Evolutionary conservation across 2,329 filamentous ascomycete genomes (phyloP).

Genomic region (Catunica adiposa): DNA sequence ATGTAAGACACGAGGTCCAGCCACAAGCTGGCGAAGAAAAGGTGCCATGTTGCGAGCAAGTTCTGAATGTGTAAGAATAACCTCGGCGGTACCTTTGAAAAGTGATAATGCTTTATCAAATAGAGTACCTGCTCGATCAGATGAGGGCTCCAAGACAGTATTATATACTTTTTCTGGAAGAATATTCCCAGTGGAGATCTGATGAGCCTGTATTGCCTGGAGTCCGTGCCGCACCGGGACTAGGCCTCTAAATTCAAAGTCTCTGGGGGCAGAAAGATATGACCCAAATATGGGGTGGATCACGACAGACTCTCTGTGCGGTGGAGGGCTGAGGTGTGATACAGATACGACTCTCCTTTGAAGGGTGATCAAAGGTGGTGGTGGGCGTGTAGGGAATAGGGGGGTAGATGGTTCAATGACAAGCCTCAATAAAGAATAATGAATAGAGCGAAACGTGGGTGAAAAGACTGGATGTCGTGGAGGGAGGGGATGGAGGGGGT

Average conservation of each 20-base stretch:
- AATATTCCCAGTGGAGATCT: not conserved
- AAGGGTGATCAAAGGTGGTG: not conserved
- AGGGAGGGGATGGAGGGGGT: no score
- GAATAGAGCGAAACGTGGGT: no score
- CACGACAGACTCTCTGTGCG: not conserved
- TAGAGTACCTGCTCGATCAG: not conserved
- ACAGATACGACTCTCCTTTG: not conserved
- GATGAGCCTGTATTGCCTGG: not conserved
- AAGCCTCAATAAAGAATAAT: no score
- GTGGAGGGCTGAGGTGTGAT: not conserved
- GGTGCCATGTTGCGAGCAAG: slow-evolving; percentile 37
- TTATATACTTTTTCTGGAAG: slow-evolving; percentile 5
- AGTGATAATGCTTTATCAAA: not conserved
- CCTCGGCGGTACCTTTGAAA: slow-evolving; percentile 4
- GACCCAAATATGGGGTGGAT: not conserved
- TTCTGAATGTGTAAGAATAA: slow-evolving; percentile 8
- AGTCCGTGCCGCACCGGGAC: not conserved
- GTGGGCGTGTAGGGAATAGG: not conserved
- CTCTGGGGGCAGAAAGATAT: not conserved
- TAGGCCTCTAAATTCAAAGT: not conserved
- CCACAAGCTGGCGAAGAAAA: slow-evolving; percentile 77
- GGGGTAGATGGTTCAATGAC: no score
- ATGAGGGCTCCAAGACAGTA: not conserved
- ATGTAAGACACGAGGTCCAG: slow-evolving; percentile 68
- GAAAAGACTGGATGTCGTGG: no score